Evolutionary conservation across 108 stramenopile species (phyloP).

Genomic region (Cyclostephanos invisitatus): DNA sequence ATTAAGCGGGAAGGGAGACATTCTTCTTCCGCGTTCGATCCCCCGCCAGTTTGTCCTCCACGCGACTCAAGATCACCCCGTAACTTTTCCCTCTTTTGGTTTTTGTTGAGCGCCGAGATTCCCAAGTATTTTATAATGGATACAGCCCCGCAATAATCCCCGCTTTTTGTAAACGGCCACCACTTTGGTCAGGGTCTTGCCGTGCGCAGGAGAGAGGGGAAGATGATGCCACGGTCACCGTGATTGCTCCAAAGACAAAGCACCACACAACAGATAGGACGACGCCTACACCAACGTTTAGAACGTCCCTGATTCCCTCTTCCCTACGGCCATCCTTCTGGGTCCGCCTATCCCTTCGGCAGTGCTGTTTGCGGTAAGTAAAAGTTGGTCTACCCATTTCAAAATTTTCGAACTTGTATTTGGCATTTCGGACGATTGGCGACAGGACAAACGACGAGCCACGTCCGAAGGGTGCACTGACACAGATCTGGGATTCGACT

Average conservation of each 20-base stretch:
- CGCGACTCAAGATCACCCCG: background rate
- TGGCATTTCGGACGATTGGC: background rate
- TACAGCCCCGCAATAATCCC: background rate
- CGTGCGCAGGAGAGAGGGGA: background rate
- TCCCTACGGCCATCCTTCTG: too few relatives aligned
- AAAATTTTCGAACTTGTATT: too few relatives aligned
- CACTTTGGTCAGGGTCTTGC: too few relatives aligned
- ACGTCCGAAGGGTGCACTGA: background rate
- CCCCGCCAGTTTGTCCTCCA: background rate
- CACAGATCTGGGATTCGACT: background rate
- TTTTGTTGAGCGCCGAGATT: too few relatives aligned
- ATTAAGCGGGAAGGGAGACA: background rate
- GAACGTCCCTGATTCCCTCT: too few relatives aligned
- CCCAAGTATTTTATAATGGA: background rate
- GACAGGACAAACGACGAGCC: background rate
- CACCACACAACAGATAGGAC: background rate
- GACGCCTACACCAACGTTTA: too few relatives aligned
- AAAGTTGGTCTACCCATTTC: too few relatives aligned
- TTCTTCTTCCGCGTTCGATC: too few relatives aligned
- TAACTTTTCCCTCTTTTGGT: background rate
- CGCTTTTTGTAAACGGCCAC: background rate
- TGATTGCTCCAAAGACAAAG: background rate
- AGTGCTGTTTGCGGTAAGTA: too few relatives aligned
- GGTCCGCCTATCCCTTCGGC: too few relatives aligned
- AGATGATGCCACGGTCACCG: background rate